Percentiles rank a stretch among this genome's conserved stretches.
phyloP scores from a whole-genome alignment of 371 early-diverging fungal genomes.

The Conidiobolus incongruus region DNA sequence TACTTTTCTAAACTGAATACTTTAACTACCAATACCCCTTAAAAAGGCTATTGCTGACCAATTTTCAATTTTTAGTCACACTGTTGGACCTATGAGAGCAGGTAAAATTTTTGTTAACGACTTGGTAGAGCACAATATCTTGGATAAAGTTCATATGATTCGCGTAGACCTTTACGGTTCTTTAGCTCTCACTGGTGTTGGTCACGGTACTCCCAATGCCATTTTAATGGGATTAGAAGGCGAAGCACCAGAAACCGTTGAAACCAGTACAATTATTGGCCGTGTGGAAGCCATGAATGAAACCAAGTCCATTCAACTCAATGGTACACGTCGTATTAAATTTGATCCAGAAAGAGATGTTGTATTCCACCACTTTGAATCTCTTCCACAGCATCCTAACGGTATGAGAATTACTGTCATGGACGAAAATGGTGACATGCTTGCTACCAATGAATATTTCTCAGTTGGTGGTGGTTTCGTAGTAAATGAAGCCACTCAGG shows the following conservation, averaged over 20 bases:
- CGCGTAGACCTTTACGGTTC: conserved; percentile 84
- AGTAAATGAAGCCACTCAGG: conserved; percentile 65
- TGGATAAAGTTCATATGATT: conserved; percentile 38
- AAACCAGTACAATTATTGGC: conserved; percentile 49
- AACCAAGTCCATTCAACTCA: conserved; percentile 40
- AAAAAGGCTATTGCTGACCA: not conserved
- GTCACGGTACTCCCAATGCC: conserved; percentile 86
- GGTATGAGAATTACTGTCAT: conserved; percentile 84
- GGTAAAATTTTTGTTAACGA: conserved; percentile 82
- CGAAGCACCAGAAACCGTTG: conserved; percentile 75
- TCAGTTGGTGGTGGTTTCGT: conserved; percentile 93
- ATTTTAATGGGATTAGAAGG: conserved; percentile 81
- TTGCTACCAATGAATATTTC: conserved; percentile 86
- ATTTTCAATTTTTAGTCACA: conserved; percentile 25
- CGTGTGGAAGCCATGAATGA: conserved; percentile 49
- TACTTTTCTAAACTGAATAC: not conserved
- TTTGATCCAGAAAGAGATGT: conserved; percentile 68
- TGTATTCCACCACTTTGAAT: conserved; percentile 63
- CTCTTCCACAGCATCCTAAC: conserved; percentile 85
- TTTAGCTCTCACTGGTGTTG: conserved; percentile 81
- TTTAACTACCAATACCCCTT: not conserved
- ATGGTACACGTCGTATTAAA: conserved; percentile 47
- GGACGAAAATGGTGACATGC: conserved; percentile 46
- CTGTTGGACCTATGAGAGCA: conserved; percentile 91
- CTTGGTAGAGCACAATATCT: conserved; percentile 39